Conservation (phyloP, 768 basidiomycete genomes). For the Naganishia friedmannii region DNA sequence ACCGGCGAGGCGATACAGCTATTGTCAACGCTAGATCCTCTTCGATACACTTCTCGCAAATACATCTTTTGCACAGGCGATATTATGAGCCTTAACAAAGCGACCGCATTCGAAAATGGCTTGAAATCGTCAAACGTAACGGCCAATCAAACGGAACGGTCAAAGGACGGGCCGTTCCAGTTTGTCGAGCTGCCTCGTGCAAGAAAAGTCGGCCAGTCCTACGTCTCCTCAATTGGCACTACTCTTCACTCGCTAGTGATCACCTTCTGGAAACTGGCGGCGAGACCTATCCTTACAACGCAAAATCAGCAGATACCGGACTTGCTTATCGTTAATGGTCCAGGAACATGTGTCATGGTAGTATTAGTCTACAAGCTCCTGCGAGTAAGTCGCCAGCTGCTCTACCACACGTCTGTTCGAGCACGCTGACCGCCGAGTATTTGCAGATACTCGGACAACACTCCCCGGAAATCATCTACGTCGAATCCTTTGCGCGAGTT, state of each 20-base stretch:
- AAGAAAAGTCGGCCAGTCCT: conserved; percentile 75
- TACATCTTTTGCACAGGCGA: conserved; percentile 85
- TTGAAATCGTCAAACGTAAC: conserved; percentile 39
- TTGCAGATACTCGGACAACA: conserved; percentile 69
- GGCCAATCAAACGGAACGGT: not conserved
- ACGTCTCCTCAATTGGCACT: conserved; percentile 67
- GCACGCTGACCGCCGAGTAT: not conserved
- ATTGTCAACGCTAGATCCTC: conserved; percentile 68
- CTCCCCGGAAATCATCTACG: conserved; percentile 73
- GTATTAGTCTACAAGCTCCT: conserved; percentile 69
- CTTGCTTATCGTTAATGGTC: conserved; percentile 83
- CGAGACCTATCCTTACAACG: conserved; percentile 29
- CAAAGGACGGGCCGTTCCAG: conserved; percentile 50
- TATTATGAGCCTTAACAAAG: conserved; percentile 70
- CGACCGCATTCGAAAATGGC: conserved; percentile 61
- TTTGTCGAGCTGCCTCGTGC: conserved; percentile 79
- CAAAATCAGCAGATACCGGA: conserved; percentile 57
- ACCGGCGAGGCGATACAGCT: conserved; percentile 80
- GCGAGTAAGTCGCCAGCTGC: conserved; percentile 58
- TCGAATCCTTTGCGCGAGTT: conserved; percentile 92
- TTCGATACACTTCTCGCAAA: conserved; percentile 69
- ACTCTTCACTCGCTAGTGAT: conserved; percentile 62
- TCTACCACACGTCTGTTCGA: not conserved
- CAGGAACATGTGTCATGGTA: conserved; percentile 84
- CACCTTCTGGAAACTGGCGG: conserved; percentile 54